A percentile compares a stretch with the other conserved stretches of the same genome.
These are phyloP conservation scores for Dactylorhiza incarnata DNA, from an alignment of 106 monocot genomes.

Conservation along the genomic window DNA sequence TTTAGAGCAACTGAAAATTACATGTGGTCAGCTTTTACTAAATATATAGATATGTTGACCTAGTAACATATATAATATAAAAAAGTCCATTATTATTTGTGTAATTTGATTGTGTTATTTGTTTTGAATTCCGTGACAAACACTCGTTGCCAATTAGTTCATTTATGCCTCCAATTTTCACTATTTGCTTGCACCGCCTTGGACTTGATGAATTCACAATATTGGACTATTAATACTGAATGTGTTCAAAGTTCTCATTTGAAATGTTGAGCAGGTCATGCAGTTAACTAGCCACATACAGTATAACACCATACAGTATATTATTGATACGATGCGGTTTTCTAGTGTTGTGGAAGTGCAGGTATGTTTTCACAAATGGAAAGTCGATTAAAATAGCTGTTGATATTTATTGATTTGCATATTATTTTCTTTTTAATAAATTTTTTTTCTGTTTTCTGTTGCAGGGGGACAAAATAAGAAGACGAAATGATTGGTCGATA, in stretches of 20 bases:
- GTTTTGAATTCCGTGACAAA: not conserved
- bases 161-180: not conserved
- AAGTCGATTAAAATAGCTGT: not conserved
- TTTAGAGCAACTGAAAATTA: too few relatives aligned
- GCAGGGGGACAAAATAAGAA: slow-evolving; percentile 57
- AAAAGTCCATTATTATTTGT: too few relatives aligned
- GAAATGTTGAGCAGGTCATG: slow-evolving; percentile 40
- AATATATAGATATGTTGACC: too few relatives aligned
- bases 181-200: not conserved
- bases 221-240: not conserved
- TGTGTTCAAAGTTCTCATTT: not conserved
- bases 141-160: not conserved
- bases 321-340: slow-evolving; percentile 47
- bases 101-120: too few relatives aligned
- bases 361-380: slow-evolving; percentile 19
- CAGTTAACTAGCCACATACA: slow-evolving; percentile 42
- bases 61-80: too few relatives aligned
- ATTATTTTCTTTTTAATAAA: not conserved
- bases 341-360: slow-evolving; percentile 60
- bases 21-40: too few relatives aligned
- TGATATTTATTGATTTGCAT: not conserved
- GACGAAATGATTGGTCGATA: slow-evolving; percentile 41
- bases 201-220: not conserved
- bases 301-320: slow-evolving; percentile 43
- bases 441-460: not conserved